These are phyloP conservation scores for Tilletia walkeri DNA, from an alignment of 1,284 basidiomycete species.

Conservation along the genomic window DNA sequence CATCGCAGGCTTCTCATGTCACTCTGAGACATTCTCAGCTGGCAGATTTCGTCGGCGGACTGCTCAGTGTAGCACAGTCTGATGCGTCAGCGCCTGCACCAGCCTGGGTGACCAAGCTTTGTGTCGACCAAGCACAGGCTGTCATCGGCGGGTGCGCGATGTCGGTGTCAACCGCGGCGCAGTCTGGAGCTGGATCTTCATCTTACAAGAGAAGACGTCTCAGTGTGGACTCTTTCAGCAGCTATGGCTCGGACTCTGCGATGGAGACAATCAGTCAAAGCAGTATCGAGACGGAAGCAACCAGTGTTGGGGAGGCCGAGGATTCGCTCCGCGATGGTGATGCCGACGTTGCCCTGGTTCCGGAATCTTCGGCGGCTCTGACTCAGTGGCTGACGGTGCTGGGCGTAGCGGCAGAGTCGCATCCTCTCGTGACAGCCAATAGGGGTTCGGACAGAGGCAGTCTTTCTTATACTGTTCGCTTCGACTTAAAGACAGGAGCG, in stretches of 20 bases:
- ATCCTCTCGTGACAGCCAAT: background rate
- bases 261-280: background rate
- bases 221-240: background rate
- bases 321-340: background rate
- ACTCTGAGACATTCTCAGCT: background rate
- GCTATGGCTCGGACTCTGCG: background rate
- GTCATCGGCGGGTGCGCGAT: background rate
- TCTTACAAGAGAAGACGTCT: background rate
- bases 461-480: too few species aligned
- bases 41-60: background rate
- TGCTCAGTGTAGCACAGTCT: background rate
- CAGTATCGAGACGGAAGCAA: background rate
- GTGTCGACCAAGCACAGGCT: background rate
- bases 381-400: slow-evolving; percentile 5
- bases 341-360: too few species aligned
- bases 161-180: background rate
- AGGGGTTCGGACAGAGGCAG: too few species aligned
- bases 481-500: too few species aligned
- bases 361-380: too few species aligned
- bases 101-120: background rate
- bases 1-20: too few species aligned
- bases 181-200: background rate
- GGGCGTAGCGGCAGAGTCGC: slow-evolving; percentile 20
- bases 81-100: background rate
- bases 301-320: slow-evolving; percentile 1